These are phyloP conservation scores for Lentinus tigrinus DNA, from an alignment of 768 basidiomycete genomes.

Conservation along the genomic window DNA sequence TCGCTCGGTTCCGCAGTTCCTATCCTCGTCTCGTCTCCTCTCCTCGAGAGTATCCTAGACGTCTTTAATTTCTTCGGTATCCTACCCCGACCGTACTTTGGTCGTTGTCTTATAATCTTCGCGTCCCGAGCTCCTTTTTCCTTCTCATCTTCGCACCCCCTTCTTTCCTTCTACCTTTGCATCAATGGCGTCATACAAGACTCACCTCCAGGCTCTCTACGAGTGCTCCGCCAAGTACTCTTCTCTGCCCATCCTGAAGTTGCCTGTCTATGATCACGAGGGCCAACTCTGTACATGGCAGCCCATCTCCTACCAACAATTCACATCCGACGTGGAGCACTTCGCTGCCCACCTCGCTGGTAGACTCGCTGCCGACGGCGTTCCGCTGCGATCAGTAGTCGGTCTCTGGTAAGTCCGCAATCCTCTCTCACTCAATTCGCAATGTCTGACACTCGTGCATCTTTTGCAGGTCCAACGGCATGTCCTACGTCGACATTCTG, in stretches of 20 bases:
- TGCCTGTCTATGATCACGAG: slow-evolving; percentile 36
- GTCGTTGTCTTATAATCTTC: not conserved
- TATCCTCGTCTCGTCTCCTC: not conserved
- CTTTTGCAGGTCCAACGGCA: slow-evolving; percentile 58
- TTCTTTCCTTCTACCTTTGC: not conserved
- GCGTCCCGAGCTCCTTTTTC: not conserved
- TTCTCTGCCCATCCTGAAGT: slow-evolving; percentile 52
- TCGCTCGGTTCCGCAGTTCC: not conserved
- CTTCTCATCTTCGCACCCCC: not conserved
- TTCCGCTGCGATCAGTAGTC: slow-evolving; percentile 54
- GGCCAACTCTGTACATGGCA: slow-evolving; percentile 49
- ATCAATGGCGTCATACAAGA: slow-evolving; percentile 23
- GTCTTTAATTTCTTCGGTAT: not conserved
- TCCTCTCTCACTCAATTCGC: not conserved
- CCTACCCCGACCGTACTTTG: no score
- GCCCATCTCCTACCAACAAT: slow-evolving; percentile 60
- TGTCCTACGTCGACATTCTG: slow-evolving; percentile 63
- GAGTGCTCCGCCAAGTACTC: slow-evolving; percentile 45
- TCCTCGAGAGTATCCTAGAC: not conserved
- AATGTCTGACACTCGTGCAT: not conserved
- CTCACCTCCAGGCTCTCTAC: slow-evolving; percentile 62
- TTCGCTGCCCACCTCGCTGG: slow-evolving; percentile 59
- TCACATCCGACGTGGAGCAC: slow-evolving; percentile 57
- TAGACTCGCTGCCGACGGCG: slow-evolving; percentile 39
- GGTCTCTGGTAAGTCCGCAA: slow-evolving; percentile 62